Base-by-base conservation (phyloP, 2,329 filamentous ascomycete genomes). In the Penicillium paneum region DNA sequence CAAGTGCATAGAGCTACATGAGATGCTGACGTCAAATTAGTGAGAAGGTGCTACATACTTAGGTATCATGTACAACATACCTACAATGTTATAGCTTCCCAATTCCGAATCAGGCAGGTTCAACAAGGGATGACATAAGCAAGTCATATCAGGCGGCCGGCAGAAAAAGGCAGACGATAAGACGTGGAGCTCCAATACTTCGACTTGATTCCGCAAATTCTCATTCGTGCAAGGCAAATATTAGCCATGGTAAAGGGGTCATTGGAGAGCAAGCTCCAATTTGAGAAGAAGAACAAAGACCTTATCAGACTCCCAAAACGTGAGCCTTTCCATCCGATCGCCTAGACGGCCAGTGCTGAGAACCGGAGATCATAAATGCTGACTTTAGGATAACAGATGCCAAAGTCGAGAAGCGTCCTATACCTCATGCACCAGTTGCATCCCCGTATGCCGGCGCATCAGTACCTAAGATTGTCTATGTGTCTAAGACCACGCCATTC, bases 401-500 rank as follows among this genome's bases (percentile, higher is more conserved):
- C 13, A 74, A 70, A 54, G 70, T 85, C 47, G 66, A 76, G 59
- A 83, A 83, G 67, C 79, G 83, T 0, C 83, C 83, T 0, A 79
- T 86, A 60, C 77, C 79, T n/a, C 83, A 79, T 67, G 74, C 83
- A 3, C 70, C 82, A 2, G 70, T 83, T 29, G 73, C 81, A 4
- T 80, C 80, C 0, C 80, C 81, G 4, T 82, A 82, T 68, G 71
- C 80, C 17, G 76, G 76, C 49, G 60, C 78, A 42, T 61, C 65
- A 1, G 66, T 74, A 5, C 79, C 77, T 11, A 86, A 86, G 69
- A 69, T 76, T 24, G 74, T 86, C 68, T 86, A 86, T 68, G 70
- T 86, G 34, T 81, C 79, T 11, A 71, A 72, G 35, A 73, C 73
- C 5, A 80, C 82, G 0, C 81, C 82, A 5, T 83, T 84, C 71